phyloP scores from a whole-genome alignment of 2,329 filamentous ascomycete species.

The Fusarium brevicatenulatum region DNA sequence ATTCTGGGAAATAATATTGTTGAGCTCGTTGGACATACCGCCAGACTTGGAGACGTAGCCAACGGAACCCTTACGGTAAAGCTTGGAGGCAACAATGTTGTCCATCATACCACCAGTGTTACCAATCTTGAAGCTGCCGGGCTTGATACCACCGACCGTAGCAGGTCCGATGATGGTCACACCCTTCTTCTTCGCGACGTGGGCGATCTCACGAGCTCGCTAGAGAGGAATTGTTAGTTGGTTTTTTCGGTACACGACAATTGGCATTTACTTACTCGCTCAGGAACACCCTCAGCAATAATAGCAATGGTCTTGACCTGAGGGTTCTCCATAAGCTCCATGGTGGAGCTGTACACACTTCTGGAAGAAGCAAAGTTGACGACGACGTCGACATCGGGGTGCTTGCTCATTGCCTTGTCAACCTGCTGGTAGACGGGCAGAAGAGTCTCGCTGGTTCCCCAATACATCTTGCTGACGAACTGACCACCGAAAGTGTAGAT shows the following conservation, averaged over 20 bases:
- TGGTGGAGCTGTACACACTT: conserved; percentile 97
- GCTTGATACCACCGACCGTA: conserved; percentile 99
- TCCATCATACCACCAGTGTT: conserved; percentile 99
- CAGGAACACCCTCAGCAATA: conserved; percentile 98
- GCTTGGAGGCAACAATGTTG: conserved; percentile 99
- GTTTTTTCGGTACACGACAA: not conserved
- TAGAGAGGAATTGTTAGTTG: conserved; percentile 49
- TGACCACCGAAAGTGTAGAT: conserved; percentile 99
- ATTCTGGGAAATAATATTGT: conserved; percentile 98
- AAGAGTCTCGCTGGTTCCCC: conserved; percentile 99
- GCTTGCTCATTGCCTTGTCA: conserved; percentile 93
- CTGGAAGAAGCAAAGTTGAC: conserved; percentile 99
- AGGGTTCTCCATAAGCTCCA: conserved; percentile 97
- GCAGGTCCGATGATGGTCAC: conserved; percentile 99
- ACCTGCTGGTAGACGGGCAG: conserved; percentile 97
- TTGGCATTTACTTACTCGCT: conserved; percentile 75
- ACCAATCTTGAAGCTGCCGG: conserved; percentile 98
- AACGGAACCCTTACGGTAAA: conserved; percentile 98
- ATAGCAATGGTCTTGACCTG: conserved; percentile 99
- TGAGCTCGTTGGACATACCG: conserved; percentile 99
- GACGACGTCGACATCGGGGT: conserved; percentile 95
- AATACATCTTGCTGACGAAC: conserved; percentile 99
- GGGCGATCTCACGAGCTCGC: conserved; percentile 97
- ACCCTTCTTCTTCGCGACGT: conserved; percentile 97
- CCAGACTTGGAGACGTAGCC: conserved; percentile 99